phyloP scores from a whole-genome alignment of 2,329 filamentous ascomycete species.

The Paracamarosporium sp. region DNA sequence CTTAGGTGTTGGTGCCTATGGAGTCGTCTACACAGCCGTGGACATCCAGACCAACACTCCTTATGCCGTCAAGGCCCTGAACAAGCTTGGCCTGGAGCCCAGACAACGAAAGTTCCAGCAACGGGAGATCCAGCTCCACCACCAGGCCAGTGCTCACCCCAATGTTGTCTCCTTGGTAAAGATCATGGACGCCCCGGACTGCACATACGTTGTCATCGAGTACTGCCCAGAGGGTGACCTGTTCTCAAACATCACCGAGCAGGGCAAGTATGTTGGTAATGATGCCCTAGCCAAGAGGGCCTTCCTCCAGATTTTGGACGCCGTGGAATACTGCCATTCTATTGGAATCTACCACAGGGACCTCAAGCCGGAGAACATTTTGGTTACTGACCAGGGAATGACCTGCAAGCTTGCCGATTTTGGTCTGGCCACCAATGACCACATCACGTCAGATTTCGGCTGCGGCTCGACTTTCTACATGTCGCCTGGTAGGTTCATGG shows the following conservation, averaged over 20 bases:
- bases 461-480: constrained; percentile 99
- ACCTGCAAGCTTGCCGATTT: constrained; percentile 98
- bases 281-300: constrained; percentile 85
- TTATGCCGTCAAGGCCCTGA: constrained; percentile 96
- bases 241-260: constrained; percentile 96
- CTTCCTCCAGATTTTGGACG: constrained; percentile 95
- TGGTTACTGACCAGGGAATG: constrained; percentile 86
- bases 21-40: constrained; percentile 89
- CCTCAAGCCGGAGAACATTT: constrained; percentile 96
- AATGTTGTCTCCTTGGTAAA: constrained; percentile 94
- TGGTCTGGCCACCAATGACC: constrained; percentile 86
- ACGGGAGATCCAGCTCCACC: constrained; percentile 90
- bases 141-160: constrained; percentile 83
- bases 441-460: constrained; percentile 89
- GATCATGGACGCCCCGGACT: constrained; percentile 90
- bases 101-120: constrained; percentile 90
- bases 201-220: constrained; percentile 95
- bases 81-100: constrained; percentile 89
- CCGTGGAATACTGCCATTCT: constrained; percentile 92
- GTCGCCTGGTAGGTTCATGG: constrained; percentile 86
- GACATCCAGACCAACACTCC: constrained; percentile 80
- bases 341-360: constrained; percentile 96
- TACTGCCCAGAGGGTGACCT: constrained; percentile 97
- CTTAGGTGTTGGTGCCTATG: constrained; percentile 92
- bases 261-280: constrained; percentile 90